Percentiles rank a stretch among this genome's conserved stretches.
Conservation (phyloP, 2,329 filamentous ascomycete species). For the Lizonia empirigonia region DNA sequence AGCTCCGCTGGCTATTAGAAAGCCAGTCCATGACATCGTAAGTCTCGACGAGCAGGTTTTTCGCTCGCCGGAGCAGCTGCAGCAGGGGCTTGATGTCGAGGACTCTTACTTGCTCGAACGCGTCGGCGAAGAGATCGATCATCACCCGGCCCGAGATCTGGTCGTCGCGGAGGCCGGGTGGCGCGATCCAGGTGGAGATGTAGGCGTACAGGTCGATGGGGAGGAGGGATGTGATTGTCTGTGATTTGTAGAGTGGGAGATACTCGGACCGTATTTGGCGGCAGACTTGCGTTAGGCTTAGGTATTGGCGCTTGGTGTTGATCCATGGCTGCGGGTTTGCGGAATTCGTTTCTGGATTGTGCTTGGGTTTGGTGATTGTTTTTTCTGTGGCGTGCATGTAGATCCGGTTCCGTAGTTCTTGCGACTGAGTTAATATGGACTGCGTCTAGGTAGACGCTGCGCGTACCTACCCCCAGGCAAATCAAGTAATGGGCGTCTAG, state of each 20-base stretch:
- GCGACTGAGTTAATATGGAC: background rate
- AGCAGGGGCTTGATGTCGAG: slow-evolving; percentile 5
- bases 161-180: background rate
- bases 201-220: background rate
- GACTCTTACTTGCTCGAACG: too few species aligned
- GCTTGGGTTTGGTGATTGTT: too few species aligned
- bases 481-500: background rate
- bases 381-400: too few species aligned
- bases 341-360: too few species aligned
- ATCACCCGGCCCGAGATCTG: background rate
- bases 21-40: background rate
- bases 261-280: background rate
- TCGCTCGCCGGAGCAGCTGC: background rate
- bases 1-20: background rate
- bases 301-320: too few species aligned
- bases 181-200: background rate
- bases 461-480: slow-evolving; percentile 3
- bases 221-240: background rate
- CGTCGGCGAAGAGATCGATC: background rate
- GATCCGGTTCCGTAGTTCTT: slow-evolving; percentile 9
- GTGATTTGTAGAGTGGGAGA: background rate
- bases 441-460: too few species aligned
- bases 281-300: too few species aligned
- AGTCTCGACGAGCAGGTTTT: background rate
- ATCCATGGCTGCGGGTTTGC: too few species aligned